phyloP scores from a whole-genome alignment of 495 filamentous ascomycete species.

The Talaromyces proteolyticus region DNA sequence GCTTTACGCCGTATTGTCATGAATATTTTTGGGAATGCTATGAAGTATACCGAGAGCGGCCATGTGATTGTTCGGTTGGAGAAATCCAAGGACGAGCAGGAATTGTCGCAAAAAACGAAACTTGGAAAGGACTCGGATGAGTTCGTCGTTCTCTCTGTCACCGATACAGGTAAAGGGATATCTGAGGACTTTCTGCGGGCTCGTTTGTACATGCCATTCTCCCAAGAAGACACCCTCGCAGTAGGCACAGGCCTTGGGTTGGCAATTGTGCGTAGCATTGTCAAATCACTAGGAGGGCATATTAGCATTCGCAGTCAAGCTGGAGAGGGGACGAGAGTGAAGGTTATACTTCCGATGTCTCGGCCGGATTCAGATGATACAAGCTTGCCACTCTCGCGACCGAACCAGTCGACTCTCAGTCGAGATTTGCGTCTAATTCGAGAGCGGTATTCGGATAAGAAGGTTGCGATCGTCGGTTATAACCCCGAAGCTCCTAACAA shows the following conservation, averaged over 20 bases:
- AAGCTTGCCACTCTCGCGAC: conserved; percentile 12
- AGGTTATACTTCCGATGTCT: conserved; percentile 38
- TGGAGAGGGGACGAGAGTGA: conserved; percentile 45
- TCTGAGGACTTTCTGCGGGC: conserved; percentile 65
- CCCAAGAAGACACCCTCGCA: conserved; percentile 62
- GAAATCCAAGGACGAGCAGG: conserved; percentile 19
- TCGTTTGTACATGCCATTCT: conserved; percentile 66
- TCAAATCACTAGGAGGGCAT: conserved; percentile 45
- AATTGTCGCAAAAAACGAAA: background rate
- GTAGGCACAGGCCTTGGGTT: conserved; percentile 49
- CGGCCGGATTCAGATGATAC: conserved; percentile 19
- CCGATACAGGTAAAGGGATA: conserved; percentile 71
- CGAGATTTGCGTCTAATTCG: conserved; percentile 15
- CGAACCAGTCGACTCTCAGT: conserved; percentile 4
- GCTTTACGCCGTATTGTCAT: conserved; percentile 70
- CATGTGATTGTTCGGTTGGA: conserved; percentile 57
- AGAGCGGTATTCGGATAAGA: conserved; percentile 17
- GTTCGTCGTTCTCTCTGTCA: conserved; percentile 45
- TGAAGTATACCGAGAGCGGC: conserved; percentile 71
- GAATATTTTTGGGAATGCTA: conserved; percentile 77
- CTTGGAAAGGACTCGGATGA: conserved; percentile 27
- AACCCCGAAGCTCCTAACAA: conserved; percentile 12
- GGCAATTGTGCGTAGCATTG: conserved; percentile 49
- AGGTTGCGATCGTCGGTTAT: conserved; percentile 26
- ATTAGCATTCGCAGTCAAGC: conserved; percentile 46